Conservation (phyloP, 805 yeast genomes). For the Spathaspora gorwiae region DNA sequence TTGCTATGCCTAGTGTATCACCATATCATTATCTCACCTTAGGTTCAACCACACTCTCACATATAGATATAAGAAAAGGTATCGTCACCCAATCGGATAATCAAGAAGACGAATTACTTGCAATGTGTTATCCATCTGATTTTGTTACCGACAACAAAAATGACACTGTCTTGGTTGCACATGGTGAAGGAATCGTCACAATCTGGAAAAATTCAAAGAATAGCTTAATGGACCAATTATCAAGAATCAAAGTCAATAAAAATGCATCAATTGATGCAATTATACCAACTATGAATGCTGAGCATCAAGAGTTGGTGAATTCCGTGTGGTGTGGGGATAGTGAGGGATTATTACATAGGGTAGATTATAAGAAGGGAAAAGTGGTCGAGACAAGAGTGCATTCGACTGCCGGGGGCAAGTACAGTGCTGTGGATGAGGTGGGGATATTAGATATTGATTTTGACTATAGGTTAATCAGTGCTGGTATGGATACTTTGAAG, state of each 20-base stretch:
- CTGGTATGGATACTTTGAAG: conserved; percentile 77
- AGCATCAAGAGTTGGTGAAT: conserved; percentile 40
- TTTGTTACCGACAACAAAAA: conserved; percentile 41
- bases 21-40: conserved; percentile 74
- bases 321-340: conserved; percentile 77
- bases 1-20: conserved; percentile 64
- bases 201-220: conserved; percentile 77
- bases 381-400: conserved; percentile 65
- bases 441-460: conserved; percentile 71
- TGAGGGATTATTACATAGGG: conserved; percentile 66
- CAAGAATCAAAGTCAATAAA: conserved; percentile 63
- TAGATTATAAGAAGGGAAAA: conserved; percentile 61
- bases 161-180: conserved; percentile 69
- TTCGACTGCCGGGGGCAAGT: conserved; percentile 35
- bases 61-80: conserved; percentile 74
- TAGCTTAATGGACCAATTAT: conserved; percentile 69
- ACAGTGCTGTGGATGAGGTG: conserved; percentile 63
- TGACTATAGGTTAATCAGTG: conserved; percentile 73
- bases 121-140: conserved; percentile 62
- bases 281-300: conserved; percentile 51
- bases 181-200: conserved; percentile 87
- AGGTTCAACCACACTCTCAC: conserved; percentile 78
- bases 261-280: conserved; percentile 74
- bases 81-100: conserved; percentile 68
- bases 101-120: conserved; percentile 88